Conservation (phyloP, 495 filamentous ascomycete genomes). For the Tuber umbilicatum region DNA sequence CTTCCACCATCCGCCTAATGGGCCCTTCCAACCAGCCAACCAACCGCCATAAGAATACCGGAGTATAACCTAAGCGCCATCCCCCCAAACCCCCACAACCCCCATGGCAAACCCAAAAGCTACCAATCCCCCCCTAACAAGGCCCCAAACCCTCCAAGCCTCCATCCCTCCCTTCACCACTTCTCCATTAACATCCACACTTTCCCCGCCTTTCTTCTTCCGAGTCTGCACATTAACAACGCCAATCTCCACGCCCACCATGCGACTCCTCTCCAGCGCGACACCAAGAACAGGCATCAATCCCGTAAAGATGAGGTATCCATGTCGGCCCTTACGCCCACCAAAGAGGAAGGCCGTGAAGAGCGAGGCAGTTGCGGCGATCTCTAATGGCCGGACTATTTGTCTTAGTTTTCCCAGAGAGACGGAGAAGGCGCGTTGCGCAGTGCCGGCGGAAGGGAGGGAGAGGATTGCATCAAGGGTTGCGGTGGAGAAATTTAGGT, state of each 20-base stretch:
- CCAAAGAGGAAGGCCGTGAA: slow-evolving; percentile 56
- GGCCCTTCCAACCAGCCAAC: not conserved
- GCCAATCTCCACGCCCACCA: slow-evolving; percentile 41
- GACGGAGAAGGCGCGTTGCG: slow-evolving; percentile 51
- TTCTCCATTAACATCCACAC: slow-evolving; percentile 39
- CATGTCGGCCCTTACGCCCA: slow-evolving; percentile 55
- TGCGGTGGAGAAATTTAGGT: slow-evolving; percentile 40
- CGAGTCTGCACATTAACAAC: slow-evolving; percentile 34
- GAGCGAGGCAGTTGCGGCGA: slow-evolving; percentile 51
- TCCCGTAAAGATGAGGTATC: slow-evolving; percentile 60
- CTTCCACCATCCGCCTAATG: not conserved
- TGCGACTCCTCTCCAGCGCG: slow-evolving; percentile 40
- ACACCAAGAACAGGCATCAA: slow-evolving; percentile 46
- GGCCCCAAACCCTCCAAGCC: slow-evolving; percentile 33
- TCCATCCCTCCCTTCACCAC: slow-evolving; percentile 38
- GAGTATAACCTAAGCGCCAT: slow-evolving; percentile 21
- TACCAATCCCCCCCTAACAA: slow-evolving; percentile 35
- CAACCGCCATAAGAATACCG: not conserved
- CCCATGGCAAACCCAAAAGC: slow-evolving; percentile 36
- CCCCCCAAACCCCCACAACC: slow-evolving; percentile 40
- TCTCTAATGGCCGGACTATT: slow-evolving; percentile 48
- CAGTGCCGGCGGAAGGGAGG: slow-evolving; percentile 40
- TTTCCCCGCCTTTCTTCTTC: slow-evolving; percentile 18
- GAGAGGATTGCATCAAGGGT: slow-evolving; percentile 35
- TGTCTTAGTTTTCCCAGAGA: slow-evolving; percentile 51